Evolutionary conservation across 1,139 yeast species (phyloP).

Genomic region (Pichia sp.): DNA sequence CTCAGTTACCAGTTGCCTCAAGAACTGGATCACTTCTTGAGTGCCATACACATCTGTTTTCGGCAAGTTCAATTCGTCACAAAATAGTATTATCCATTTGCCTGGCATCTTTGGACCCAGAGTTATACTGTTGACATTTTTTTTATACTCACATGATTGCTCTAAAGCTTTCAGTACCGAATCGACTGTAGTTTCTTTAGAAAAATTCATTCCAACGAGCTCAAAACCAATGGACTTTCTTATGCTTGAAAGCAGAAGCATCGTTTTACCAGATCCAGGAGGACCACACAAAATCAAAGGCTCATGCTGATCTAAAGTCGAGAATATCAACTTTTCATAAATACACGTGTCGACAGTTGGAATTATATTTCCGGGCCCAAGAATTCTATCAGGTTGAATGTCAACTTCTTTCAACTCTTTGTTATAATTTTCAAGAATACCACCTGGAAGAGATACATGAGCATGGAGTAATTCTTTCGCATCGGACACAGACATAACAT

Average conservation of each 20-base stretch:
- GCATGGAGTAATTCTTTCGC: conserved; percentile 36
- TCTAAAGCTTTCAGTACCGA: conserved; percentile 63
- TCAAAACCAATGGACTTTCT: conserved; percentile 55
- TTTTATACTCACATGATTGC: conserved; percentile 63
- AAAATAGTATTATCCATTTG: conserved; percentile 77
- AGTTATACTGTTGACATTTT: conserved; percentile 46
- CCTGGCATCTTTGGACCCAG: conserved; percentile 61
- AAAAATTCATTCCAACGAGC: conserved; percentile 70
- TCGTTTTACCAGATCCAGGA: conserved; percentile 96
- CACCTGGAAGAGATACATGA: conserved; percentile 44
- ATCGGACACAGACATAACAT: conserved; percentile 5
- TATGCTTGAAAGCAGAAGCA: conserved; percentile 74
- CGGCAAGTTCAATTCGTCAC: conserved; percentile 91
- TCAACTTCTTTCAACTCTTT: conserved; percentile 39
- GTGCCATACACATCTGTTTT: conserved; percentile 69
- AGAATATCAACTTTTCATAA: conserved; percentile 58
- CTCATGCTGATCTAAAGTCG: conserved; percentile 52
- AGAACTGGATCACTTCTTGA: conserved; percentile 66
- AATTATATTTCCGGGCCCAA: conserved; percentile 60
- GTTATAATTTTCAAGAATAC: conserved; percentile 17
- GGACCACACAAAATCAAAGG: conserved; percentile 87
- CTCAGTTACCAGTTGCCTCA: conserved; percentile 71
- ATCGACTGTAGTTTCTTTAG: conserved; percentile 71
- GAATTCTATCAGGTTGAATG: conserved; percentile 55
- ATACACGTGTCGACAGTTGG: conserved; percentile 77